Evolutionary conservation across 1,284 basidiomycete genomes (phyloP).

Genomic region (Xanthoconium separans): DNA sequence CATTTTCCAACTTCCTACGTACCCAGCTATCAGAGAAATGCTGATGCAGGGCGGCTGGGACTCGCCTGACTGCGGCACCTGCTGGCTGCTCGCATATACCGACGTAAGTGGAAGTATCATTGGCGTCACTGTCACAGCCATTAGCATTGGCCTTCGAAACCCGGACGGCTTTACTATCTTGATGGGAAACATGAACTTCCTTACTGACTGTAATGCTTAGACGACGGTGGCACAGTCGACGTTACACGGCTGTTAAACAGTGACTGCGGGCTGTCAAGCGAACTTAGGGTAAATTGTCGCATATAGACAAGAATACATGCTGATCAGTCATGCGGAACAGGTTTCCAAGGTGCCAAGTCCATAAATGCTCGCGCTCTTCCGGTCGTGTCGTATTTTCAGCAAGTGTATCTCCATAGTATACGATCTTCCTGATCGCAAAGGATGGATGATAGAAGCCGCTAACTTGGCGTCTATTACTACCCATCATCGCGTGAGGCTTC

Average conservation of each 20-base stretch:
- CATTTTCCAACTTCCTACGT: constrained; percentile 45
- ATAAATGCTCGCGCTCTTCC: too few relatives aligned
- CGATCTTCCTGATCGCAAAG: too few relatives aligned
- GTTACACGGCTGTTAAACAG: not conserved
- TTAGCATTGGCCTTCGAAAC: constrained; percentile 14
- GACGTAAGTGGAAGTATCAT: not conserved
- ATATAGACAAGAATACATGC: too few relatives aligned
- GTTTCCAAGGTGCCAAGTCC: too few relatives aligned
- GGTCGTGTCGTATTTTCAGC: too few relatives aligned
- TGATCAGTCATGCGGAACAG: too few relatives aligned
- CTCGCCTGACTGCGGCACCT: constrained; percentile 23
- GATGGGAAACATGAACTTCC: not conserved
- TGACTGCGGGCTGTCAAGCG: not conserved
- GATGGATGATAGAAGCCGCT: too few relatives aligned
- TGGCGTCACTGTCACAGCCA: constrained; percentile 27
- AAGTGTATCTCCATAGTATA: too few relatives aligned
- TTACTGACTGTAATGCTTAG: not conserved
- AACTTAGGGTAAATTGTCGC: too few relatives aligned
- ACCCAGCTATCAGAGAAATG: constrained; percentile 50
- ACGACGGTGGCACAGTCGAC: not conserved
- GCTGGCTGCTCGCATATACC: constrained; percentile 36
- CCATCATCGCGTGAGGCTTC: too few relatives aligned
- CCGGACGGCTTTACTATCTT: not conserved
- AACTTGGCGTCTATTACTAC: too few relatives aligned
- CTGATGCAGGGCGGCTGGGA: constrained; percentile 26